phyloP scores from a whole-genome alignment of 106 monocot genomes.

The Dactylorhiza incarnata region DNA sequence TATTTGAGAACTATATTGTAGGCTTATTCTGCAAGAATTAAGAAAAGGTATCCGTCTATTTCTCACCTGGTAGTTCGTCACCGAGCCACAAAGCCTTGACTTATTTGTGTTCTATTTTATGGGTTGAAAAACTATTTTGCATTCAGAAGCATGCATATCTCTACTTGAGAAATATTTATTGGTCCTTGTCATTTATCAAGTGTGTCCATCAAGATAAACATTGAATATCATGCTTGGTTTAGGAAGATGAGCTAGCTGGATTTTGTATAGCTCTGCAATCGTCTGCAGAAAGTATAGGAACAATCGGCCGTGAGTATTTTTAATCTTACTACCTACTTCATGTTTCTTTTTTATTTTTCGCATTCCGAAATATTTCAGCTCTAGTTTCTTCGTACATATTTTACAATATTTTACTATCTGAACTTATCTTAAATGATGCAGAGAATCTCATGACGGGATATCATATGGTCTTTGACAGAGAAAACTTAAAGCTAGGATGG shows the following conservation, averaged over 20 bases:
- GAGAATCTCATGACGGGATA: conserved; percentile 93
- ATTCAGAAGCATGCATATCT: not conserved
- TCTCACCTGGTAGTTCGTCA: not conserved
- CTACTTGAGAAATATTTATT: not conserved
- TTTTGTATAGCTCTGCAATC: conserved; percentile 86
- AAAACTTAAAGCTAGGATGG: conserved; percentile 87
- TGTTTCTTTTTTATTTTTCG: not conserved
- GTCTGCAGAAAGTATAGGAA: conserved; percentile 48
- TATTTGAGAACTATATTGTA: too few relatives aligned
- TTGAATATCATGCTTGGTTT: conserved; percentile 2
- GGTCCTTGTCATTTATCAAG: not conserved
- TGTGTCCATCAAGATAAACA: not conserved
- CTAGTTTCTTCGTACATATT: not conserved
- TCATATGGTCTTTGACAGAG: conserved; percentile 81
- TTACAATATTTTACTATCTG: not conserved
- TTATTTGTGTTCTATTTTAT: conserved; percentile 5
- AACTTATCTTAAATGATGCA: conserved; percentile 21
- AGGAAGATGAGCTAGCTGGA: conserved; percentile 47
- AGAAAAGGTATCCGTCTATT: not conserved
- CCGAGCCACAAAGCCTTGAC: not conserved
- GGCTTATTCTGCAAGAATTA: too few relatives aligned
- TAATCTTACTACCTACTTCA: not conserved
- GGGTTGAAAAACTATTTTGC: not conserved
- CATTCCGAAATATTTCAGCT: not conserved
- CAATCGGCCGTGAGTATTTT: conserved; percentile 74